Base-by-base conservation (phyloP, 2,329 filamentous ascomycete genomes). In the Cyanodermella asteris region DNA sequence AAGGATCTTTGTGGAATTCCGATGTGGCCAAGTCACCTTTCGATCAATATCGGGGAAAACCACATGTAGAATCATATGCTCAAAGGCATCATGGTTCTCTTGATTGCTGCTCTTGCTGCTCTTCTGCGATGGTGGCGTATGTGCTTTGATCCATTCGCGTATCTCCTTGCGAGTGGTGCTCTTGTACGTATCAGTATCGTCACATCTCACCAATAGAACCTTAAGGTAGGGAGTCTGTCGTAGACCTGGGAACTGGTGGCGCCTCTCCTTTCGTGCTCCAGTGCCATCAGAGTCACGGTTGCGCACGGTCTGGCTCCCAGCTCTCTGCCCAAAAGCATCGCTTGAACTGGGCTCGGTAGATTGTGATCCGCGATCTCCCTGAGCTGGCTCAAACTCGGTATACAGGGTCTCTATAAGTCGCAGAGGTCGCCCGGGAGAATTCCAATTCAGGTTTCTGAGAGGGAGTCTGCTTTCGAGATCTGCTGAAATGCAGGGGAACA, bases 101-200 rank as follows among this genome's bases (percentile, higher is more conserved):
- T 81, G 72, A 12, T 66, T 71, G 39, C 59, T 77, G 12, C 52
- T 45, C 16, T 52, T 43, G 15, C 38, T 38, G 29, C 45, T 41
- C 13, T 35, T 36, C 29, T 63, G 53, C 2, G 65, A 56, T 0
- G 64, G 54, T 0, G 67, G 61, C 0, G 72, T 69, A 33, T 90
- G 63, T 5, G 64, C 56, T 47, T 87, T 90, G 39, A 94, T 66
- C 87, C 87, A 97, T 35, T 94, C 82, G 25, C 77, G 67, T 18
- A 97, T 59, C 36, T 77, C 67, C 39, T 76, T 69, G 25, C 81
- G 64, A 5, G 77, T 71, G 8, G 67, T 67, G 2, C 65, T 56
- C 49, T 91, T 94, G 59, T 97, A 97, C 6, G 69, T 69, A 23
- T 97, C 90, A 40, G 81, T 91, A 44, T 97, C 87, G 51, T 94